Evolutionary conservation across 2,329 filamentous ascomycete genomes (phyloP).

Genomic region (Pezizomycotina sp.): DNA sequence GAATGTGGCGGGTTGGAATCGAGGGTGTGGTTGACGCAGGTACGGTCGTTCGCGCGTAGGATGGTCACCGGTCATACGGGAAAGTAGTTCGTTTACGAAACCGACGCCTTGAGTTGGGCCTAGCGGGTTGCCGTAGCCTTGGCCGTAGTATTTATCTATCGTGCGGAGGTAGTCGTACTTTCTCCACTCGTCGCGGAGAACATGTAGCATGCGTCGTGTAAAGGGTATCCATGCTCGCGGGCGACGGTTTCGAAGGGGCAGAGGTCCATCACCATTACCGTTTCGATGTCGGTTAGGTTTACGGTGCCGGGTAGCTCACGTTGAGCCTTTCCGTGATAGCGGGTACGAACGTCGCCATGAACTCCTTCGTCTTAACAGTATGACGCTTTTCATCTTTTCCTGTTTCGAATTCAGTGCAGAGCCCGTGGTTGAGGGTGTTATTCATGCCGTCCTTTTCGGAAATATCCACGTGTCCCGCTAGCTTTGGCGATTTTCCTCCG

Average conservation of each 20-base stretch:
- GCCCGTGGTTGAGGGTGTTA: constrained; percentile 64
- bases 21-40: constrained; percentile 61
- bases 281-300: constrained; percentile 46
- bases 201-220: constrained; percentile 45
- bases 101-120: constrained; percentile 76
- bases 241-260: constrained; percentile 76
- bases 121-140: constrained; percentile 57
- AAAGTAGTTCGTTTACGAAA: constrained; percentile 73
- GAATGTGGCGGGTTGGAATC: constrained; percentile 53
- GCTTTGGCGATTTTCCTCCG: constrained; percentile 34
- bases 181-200: constrained; percentile 60
- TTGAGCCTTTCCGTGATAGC: constrained; percentile 56
- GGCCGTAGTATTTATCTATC: constrained; percentile 72
- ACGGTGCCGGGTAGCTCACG: constrained; percentile 48
- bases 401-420: constrained; percentile 54
- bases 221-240: constrained; percentile 34
- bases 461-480: constrained; percentile 47
- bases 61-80: constrained; percentile 53
- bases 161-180: constrained; percentile 67
- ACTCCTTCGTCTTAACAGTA: constrained; percentile 38
- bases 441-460: constrained; percentile 51
- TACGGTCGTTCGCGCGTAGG: constrained; percentile 57
- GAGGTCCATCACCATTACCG: constrained; percentile 66
- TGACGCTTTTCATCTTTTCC: constrained; percentile 38
- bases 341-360: constrained; percentile 47